A percentile compares a stretch with the other conserved stretches of the same genome.
Conservation (phyloP, 2,329 filamentous ascomycete genomes). For the Juglanconis juglandina region DNA sequence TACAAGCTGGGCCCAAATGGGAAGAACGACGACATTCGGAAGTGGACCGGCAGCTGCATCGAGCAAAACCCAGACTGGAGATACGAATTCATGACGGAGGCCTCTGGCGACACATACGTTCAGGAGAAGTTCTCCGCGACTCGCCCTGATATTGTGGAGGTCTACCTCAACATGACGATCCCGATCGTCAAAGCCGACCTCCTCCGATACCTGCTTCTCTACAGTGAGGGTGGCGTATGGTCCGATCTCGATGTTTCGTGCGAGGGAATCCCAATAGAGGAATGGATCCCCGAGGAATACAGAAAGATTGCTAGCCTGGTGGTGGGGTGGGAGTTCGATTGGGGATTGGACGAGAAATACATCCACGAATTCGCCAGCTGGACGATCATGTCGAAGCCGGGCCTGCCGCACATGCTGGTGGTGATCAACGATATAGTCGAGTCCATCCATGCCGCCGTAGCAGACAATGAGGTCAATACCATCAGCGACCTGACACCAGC, state of each 20-base stretch:
- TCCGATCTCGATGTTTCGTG: slow-evolving; percentile 45
- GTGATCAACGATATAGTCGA: slow-evolving; percentile 20
- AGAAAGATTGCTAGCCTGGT: slow-evolving; percentile 18
- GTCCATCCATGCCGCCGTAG: not conserved
- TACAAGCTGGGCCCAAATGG: slow-evolving; percentile 37
- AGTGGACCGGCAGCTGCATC: slow-evolving; percentile 31
- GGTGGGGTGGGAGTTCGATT: slow-evolving; percentile 29
- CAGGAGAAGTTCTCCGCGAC: slow-evolving; percentile 52
- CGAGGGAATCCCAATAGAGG: slow-evolving; percentile 29
- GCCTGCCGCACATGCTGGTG: slow-evolving; percentile 14
- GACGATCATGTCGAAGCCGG: slow-evolving; percentile 19
- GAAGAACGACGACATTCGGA: slow-evolving; percentile 25
- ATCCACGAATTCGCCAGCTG: slow-evolving; percentile 19
- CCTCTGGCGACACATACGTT: slow-evolving; percentile 44
- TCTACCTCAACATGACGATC: slow-evolving; percentile 22
- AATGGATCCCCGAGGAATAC: slow-evolving; percentile 30
- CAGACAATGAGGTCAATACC: not conserved
- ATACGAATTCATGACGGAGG: slow-evolving; percentile 27
- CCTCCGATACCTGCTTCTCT: slow-evolving; percentile 66
- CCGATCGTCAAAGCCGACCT: slow-evolving; percentile 59
- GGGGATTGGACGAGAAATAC: slow-evolving; percentile 17
- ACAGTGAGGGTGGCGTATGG: slow-evolving; percentile 75
- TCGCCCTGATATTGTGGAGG: slow-evolving; percentile 23
- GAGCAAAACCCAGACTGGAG: slow-evolving; percentile 25
- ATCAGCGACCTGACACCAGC: slow-evolving; percentile 10